Evolutionary conservation across 192 early-diverging fungal genomes (phyloP), one percentile per base, ranked within the genome.

Genomic region (Jimgerdemannia flammicorona): DNA sequence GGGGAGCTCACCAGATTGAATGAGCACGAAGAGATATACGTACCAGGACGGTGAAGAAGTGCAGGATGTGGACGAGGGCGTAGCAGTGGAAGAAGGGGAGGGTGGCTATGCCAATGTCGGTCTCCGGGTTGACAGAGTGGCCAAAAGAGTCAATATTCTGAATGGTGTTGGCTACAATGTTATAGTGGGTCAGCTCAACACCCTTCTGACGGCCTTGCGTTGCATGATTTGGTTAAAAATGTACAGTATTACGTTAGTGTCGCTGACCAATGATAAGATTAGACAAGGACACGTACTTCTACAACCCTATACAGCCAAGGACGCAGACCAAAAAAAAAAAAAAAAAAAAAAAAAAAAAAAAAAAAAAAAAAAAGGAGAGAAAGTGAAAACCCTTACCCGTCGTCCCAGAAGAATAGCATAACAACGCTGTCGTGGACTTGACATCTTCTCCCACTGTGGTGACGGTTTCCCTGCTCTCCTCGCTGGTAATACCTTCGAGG

Each of bases 11-110:
- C 40, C 73, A 41, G 40, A 42, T 40, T 40, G 69, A 54, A 4
- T 63, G 67, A 69, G 19, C 9, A 29, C 29, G 29, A 29, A 42
- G 18, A 41, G 4, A 20, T n/a, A 42, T 43, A 73, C 79, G 18
- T 77, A 79, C 84, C 67, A 80, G 77, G 69, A 80, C 74, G 20
- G 78, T 44, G 3, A 68, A 75, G 65, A 87, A 71, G 68, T 87
- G 85, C 3, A 87, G 40, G 54, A 80, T 81, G 71, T 84, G 81
- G 42, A 86, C 82, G 44, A 92, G 84, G 7, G 89, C 90, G 68
- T 90, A 92, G 64, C 90, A 90, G 72, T 93, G 92, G 78, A 87
- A 93, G 75, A 95, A 91, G 2, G 96, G 96, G 18, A 95, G 74
- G 20, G 91, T 83, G 3, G 84, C 91, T 63, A 89, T 81, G 17